Conservation (phyloP, 345 rosid species). For the Eucalyptus regnans region DNA sequence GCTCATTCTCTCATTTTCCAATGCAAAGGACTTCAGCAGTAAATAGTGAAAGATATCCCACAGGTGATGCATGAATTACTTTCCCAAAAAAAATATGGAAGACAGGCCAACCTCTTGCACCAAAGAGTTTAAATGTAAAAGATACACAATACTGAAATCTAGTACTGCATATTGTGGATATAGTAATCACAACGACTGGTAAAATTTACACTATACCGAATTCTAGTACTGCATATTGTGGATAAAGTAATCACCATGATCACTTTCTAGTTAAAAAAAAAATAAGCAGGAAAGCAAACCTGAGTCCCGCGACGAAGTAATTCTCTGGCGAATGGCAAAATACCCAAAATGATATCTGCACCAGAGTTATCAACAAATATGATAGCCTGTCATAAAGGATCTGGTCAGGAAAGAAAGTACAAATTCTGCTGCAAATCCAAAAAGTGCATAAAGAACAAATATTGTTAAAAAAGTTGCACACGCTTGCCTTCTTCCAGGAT, state of each 20-base stretch:
- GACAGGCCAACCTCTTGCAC: background rate
- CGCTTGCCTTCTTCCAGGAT: constrained; percentile 86
- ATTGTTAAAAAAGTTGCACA: background rate
- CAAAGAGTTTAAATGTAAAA: background rate
- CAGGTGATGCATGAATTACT: background rate
- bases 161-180: background rate
- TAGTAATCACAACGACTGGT: background rate
- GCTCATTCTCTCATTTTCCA: background rate
- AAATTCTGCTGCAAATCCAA: background rate
- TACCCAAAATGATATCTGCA: constrained; percentile 93
- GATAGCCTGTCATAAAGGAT: constrained; percentile 46
- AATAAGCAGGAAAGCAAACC: constrained; percentile 20
- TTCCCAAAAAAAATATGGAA: background rate
- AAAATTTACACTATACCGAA: background rate
- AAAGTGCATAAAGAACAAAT: background rate
- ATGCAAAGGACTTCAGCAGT: background rate
- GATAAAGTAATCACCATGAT: background rate
- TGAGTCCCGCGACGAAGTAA: constrained; percentile 76
- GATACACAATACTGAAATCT: background rate
- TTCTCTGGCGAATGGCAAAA: constrained; percentile 91
- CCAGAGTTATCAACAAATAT: constrained; percentile 98
- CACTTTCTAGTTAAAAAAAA: background rate
- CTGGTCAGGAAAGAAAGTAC: background rate
- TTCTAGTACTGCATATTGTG: background rate
- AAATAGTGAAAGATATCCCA: background rate